phyloP scores from a whole-genome alignment of 2,329 filamentous ascomycete genomes.

The Botrytis porri region DNA sequence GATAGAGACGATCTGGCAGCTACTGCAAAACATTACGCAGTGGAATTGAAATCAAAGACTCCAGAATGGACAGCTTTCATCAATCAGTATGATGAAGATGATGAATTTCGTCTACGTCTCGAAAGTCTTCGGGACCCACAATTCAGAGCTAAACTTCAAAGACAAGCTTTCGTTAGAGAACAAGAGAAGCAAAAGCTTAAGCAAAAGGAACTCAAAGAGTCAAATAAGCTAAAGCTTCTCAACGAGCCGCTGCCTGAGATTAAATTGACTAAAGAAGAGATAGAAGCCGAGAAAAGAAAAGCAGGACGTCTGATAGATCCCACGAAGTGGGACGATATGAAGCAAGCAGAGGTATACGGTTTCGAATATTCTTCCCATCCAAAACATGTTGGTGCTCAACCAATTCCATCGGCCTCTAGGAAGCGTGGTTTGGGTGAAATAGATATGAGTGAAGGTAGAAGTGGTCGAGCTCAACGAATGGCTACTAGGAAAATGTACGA shows the following conservation, averaged over 20 bases:
- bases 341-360: slow-evolving; percentile 57
- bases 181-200: slow-evolving; percentile 11
- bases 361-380: slow-evolving; percentile 60
- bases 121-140: slow-evolving; percentile 21
- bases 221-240: slow-evolving; percentile 24
- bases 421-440: slow-evolving; percentile 18
- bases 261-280: slow-evolving; percentile 31
- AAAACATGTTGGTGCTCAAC: slow-evolving; percentile 57
- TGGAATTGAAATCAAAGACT: slow-evolving; percentile 8
- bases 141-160: slow-evolving; percentile 21
- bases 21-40: slow-evolving; percentile 5
- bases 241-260: slow-evolving; percentile 28
- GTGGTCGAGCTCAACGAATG: slow-evolving; percentile 31
- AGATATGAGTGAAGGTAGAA: slow-evolving; percentile 27
- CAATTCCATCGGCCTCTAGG: slow-evolving; percentile 39
- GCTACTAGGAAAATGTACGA: slow-evolving; percentile 29
- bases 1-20: slow-evolving; percentile 20
- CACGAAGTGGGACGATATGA: slow-evolving; percentile 41
- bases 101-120: slow-evolving; percentile 16
- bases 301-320: slow-evolving; percentile 28
- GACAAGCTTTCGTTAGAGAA: slow-evolving; percentile 13
- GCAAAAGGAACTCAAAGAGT: slow-evolving; percentile 14
- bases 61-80: slow-evolving; percentile 17
- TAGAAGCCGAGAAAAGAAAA: slow-evolving; percentile 30
- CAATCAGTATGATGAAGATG: slow-evolving; percentile 8